phyloP scores from a whole-genome alignment of 2,329 filamentous ascomycete species.

The Gremmenia infestans region DNA sequence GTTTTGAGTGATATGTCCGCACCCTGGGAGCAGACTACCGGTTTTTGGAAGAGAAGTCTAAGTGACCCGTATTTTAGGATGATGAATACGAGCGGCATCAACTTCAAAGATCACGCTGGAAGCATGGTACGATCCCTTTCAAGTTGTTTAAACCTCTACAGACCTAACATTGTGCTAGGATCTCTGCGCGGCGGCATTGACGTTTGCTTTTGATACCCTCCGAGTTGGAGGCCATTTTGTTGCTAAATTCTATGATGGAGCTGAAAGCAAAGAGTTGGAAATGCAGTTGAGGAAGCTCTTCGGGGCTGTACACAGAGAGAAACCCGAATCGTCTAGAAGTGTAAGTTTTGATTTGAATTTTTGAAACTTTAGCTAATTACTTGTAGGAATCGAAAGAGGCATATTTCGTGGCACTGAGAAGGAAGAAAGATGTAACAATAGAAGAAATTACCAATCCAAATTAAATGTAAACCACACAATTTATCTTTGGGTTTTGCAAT shows the following conservation, averaged over 20 bases:
- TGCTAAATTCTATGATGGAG: slow-evolving; percentile 95
- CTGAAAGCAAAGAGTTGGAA: slow-evolving; percentile 79
- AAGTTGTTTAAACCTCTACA: not conserved
- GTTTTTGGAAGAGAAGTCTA: slow-evolving; percentile 81
- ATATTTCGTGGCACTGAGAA: slow-evolving; percentile 75
- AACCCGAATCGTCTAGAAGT: slow-evolving; percentile 83
- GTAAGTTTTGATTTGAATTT: slow-evolving; percentile 45
- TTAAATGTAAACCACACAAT: not conserved
- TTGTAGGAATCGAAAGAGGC: slow-evolving; percentile 74
- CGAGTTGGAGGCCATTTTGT: slow-evolving; percentile 82
- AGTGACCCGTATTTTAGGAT: slow-evolving; percentile 97
- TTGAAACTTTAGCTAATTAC: not conserved
- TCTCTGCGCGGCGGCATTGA: slow-evolving; percentile 78
- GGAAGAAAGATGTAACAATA: slow-evolving; percentile 47
- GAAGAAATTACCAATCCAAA: slow-evolving; percentile 4
- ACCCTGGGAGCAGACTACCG: slow-evolving; percentile 80
- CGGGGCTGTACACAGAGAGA: slow-evolving; percentile 74
- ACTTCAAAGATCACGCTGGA: slow-evolving; percentile 80
- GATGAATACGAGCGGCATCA: slow-evolving; percentile 95
- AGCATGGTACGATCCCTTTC: slow-evolving; percentile 72
- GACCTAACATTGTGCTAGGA: slow-evolving; percentile 51
- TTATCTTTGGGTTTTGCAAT: not conserved
- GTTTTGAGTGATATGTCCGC: slow-evolving; percentile 99
- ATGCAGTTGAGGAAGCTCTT: slow-evolving; percentile 71
- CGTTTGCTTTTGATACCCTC: slow-evolving; percentile 81